phyloP scores from a whole-genome alignment of 441 rosid species.

The Populus hybrid region DNA sequence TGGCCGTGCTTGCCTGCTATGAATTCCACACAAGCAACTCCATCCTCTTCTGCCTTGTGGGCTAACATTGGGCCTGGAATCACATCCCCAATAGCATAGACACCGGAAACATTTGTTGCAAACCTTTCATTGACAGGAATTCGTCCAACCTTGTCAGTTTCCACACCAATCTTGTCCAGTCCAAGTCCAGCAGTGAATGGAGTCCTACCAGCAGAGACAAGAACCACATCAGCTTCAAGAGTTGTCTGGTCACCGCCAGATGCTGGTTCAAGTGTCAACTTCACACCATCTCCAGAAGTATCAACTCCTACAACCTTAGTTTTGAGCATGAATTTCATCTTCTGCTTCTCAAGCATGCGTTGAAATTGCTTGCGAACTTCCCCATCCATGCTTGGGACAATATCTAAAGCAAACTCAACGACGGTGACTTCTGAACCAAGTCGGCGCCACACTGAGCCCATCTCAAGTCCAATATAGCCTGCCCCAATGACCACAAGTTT shows the following conservation, averaged over 20 bases:
- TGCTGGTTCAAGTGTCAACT: slow-evolving; percentile 86
- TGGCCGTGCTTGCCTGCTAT: slow-evolving; percentile 98
- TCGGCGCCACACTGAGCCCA: slow-evolving; percentile 98
- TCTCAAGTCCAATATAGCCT: slow-evolving; percentile 97
- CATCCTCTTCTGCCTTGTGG: slow-evolving; percentile 99
- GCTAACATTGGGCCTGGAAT: slow-evolving; percentile 99
- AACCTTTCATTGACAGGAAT: slow-evolving; percentile 80
- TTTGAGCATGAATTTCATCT: slow-evolving; percentile 97
- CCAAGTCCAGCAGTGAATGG: slow-evolving; percentile 93
- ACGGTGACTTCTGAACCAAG: slow-evolving; percentile 98
- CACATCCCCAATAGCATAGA: slow-evolving; percentile 94
- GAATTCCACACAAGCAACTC: slow-evolving; percentile 94
- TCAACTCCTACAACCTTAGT: slow-evolving; percentile 95
- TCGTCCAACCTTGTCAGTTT: slow-evolving; percentile 80
- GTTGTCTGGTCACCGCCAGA: slow-evolving; percentile 83
- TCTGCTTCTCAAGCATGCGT: slow-evolving; percentile 88
- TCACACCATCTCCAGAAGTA: slow-evolving; percentile 69
- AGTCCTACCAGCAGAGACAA: slow-evolving; percentile 90
- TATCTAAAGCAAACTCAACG: slow-evolving; percentile 93
- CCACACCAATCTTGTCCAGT: slow-evolving; percentile 89
- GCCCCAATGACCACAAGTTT: slow-evolving; percentile 95
- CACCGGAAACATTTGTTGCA: slow-evolving; percentile 76
- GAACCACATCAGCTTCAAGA: slow-evolving; percentile 95
- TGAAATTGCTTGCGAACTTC: slow-evolving; percentile 98
- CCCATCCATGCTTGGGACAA: slow-evolving; percentile 95